Base-by-base conservation (phyloP, 805 yeast genomes). In the Priceomyces medius region DNA sequence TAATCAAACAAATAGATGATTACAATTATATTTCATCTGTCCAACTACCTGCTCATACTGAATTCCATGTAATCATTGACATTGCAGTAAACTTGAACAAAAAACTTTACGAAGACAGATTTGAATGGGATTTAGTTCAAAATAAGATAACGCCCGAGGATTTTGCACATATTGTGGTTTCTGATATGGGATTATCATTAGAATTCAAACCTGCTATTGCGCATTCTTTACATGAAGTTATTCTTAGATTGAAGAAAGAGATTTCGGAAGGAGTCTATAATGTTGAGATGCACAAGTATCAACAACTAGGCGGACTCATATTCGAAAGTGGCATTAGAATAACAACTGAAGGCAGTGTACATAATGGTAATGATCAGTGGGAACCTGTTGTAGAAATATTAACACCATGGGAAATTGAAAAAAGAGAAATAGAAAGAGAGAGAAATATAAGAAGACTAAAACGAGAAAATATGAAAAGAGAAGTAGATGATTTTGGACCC, bases 371-470 rank as follows among this genome's bases (percentile, higher is more conserved):
- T 23, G 85, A 81, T 27, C 77, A 71, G 31, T 93, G 97, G 95
- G 82, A 83, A 41, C 99, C 99, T 20, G 75, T 80, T 32, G 84
- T 91, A 5, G 98, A 91, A 62, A 79, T 80, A 10, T 73, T 93
- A 44, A 81, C 93, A 1, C 90, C 87, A 41, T 88, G 90, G 79
- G 99, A 93, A 63, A 88, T 93, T 43, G 97, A 91, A 58, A 84
- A 85, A 65, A 77, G 98, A 50, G 98, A 93, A 59, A 88, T 89
- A 51, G 99, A 93, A 64, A 81, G 95, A 56, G 97, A 90, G 53
- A 77, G 98, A 62, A 89, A 86, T 58, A 74, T 88, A 46, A 79
- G 99, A 63, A 80, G 99, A 58, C 73, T 90, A 58, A 91, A 95
- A 71, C 80, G 99, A 64, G 98, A 93, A 59, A 82, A 89, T 7